Base-by-base conservation (phyloP, 345 rosid species). In the Kandelia obovata region DNA sequence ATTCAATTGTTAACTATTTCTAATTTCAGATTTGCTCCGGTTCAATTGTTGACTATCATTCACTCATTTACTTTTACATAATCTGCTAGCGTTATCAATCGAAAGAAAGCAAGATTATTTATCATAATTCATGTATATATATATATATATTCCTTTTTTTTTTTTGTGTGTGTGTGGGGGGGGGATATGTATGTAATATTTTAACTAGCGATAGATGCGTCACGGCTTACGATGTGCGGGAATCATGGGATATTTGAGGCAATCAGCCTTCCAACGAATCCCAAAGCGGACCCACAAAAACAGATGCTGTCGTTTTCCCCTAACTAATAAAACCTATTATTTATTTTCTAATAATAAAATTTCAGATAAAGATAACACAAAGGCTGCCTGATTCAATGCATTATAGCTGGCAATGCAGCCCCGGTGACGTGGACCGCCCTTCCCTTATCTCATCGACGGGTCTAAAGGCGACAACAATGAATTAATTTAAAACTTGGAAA, bases 391-490 rank as follows among this genome's bases (percentile, higher is more conserved):
- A 56, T 2, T 58, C 59, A 57, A 76, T 81, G 87, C 87, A 72
- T 28, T 66, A 57, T 78, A 78, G 87, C 84, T 83, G 87, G 79
- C 83, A 76, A 52, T 25, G 43, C 16, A 20, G 16, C 59, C 5
- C 46, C 10, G 23, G 23, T 61, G 69, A 61, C 75, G 65, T 79
- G 73, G 72, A 62, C 34, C 52, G 31, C 34, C 66, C 28, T 37
- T 46, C 62, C 64, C 80, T 61, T 51, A 70, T 80, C 81, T n/a
- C 71, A 59, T 63, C 58, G 74, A 60, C 74, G 76, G 81, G 67
- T 71, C 63, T 39, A 65, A 76, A 68, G 76, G 73, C 55, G 73
- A 71, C 79, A 71, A 34, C 78, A 32, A 46, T 17, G 4, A 25
- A 51, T 13, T 11, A 16, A 49, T 47, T 8, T 21, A 1, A 30